Evolutionary conservation across 352 stramenopile species (phyloP), one percentile per base, ranked within the genome.

Genomic region (Phytophthora hibernalis): DNA sequence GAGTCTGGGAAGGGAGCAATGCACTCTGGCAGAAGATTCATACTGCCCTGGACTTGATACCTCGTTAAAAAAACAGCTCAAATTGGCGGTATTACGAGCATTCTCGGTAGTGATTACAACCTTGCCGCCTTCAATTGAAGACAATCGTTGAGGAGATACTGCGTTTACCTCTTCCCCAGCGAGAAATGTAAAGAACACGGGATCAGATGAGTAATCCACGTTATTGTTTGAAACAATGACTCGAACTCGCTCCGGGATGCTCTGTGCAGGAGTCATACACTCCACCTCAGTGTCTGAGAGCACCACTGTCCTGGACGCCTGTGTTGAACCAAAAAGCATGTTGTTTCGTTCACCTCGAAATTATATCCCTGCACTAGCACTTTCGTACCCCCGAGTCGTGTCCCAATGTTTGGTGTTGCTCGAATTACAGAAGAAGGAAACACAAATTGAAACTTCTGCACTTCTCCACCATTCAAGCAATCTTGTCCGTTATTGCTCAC

Each of bases 171-270:
- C 62, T 54, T 91, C 87, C 0, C 69, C 71, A 11, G 72, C 44
- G 40, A 65, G 33, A 38, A 79, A 91, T 5, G 50, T 78, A 43
- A 84, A 85, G 10, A 80, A 77, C 2, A 79, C 59, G 0, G 55
- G 30, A 8, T 77, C 63, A 28, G 35, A 37, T 2, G 79, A 91
- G 21, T 79, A 87, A 54, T 96, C 89, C 1, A 74, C 47, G 7
- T 72, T 82, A 28, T 96, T 96, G 63, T 84, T 92, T 15, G 73
- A 82, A 18, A 94, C 80, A 4, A 68, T 35, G 2, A 96, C 72
- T 22, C 43, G 54, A 33, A 80, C 26, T 26, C 31, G 33, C 12
- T 65, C 50, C 10, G 58, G 18, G 21, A 2, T 24, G 20, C 52
- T 61, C n/a, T 77, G 71, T 12, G 70, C 40, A 11, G 87, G 83